phyloP scores from a whole-genome alignment of 495 filamentous ascomycete species.

The Extremus antarcticus region DNA sequence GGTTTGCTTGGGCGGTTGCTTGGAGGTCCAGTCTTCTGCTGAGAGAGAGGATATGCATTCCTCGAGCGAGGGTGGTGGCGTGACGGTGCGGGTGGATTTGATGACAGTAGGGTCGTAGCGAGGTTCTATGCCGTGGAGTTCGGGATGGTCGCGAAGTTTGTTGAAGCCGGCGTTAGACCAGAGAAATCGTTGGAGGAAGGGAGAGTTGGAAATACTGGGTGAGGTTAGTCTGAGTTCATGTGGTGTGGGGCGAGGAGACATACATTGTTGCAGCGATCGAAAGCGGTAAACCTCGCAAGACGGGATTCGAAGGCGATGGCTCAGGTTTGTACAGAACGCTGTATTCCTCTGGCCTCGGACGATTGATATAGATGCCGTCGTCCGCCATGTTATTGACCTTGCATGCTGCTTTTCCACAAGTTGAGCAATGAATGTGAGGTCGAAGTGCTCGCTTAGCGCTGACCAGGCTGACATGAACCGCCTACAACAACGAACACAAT shows the following conservation, averaged over 20 bases:
- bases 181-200: constrained; percentile 46
- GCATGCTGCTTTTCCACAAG: not conserved
- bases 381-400: not conserved
- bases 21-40: constrained; percentile 12
- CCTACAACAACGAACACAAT: not conserved
- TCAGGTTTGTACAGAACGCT: constrained; percentile 18
- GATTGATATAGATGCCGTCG: not conserved
- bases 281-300: constrained; percentile 3
- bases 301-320: constrained; percentile 4
- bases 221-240: not conserved
- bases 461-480: not conserved
- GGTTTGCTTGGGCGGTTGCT: constrained; percentile 29
- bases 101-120: constrained; percentile 81
- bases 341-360: constrained; percentile 1
- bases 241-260: not conserved
- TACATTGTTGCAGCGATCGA: not conserved
- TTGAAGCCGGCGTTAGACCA: constrained; percentile 71
- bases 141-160: constrained; percentile 44
- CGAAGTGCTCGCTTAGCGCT: not conserved
- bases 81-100: not conserved
- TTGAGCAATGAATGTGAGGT: not conserved
- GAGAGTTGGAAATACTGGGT: constrained; percentile 43
- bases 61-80: not conserved
- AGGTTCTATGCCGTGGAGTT: constrained; percentile 48
- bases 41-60: not conserved